These are phyloP conservation scores for Mortierella hygrophila DNA, from an alignment of 192 early-diverging fungal genomes.

Conservation along the genomic window DNA sequence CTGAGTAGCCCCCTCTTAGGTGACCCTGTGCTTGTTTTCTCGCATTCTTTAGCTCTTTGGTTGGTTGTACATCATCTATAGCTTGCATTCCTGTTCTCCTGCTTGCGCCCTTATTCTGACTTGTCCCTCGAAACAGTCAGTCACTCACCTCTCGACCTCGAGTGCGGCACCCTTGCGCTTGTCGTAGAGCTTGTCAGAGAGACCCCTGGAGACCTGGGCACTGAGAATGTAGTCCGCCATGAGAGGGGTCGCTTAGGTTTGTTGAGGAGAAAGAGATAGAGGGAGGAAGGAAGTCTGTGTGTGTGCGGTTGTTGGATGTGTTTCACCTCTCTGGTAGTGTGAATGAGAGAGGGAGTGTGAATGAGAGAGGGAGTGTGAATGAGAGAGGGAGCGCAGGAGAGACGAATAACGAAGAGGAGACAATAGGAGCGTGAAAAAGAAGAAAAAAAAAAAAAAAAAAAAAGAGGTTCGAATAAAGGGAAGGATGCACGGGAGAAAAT, in stretches of 20 bases:
- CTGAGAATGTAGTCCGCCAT: constrained; percentile 58
- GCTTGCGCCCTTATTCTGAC: not conserved
- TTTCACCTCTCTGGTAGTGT: not conserved
- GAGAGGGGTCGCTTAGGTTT: constrained; percentile 7
- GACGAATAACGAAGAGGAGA: not conserved
- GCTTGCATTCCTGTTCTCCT: not conserved
- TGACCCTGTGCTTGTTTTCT: too few relatives aligned
- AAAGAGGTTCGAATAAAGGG: not conserved
- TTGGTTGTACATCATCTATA: too few relatives aligned
- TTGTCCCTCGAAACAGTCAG: not conserved
- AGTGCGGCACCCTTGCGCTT: constrained; percentile 92
- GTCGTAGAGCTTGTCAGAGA: constrained; percentile 94
- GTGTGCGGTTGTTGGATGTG: not conserved
- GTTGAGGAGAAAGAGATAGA: too few relatives aligned
- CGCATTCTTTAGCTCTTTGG: too few relatives aligned
- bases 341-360: not conserved
- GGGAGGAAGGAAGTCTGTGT: not conserved
- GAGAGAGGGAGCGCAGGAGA: not conserved
- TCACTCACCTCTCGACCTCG: constrained; percentile 85
- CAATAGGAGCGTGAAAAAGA: not conserved
- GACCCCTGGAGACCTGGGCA: constrained; percentile 75
- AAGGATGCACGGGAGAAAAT: not conserved
- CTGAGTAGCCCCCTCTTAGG: too few relatives aligned
- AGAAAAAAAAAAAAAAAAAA: not conserved
- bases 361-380: not conserved